Evolutionary conservation across 1,284 basidiomycete genomes (phyloP).

Genomic region (Cryptococcus floricola): DNA sequence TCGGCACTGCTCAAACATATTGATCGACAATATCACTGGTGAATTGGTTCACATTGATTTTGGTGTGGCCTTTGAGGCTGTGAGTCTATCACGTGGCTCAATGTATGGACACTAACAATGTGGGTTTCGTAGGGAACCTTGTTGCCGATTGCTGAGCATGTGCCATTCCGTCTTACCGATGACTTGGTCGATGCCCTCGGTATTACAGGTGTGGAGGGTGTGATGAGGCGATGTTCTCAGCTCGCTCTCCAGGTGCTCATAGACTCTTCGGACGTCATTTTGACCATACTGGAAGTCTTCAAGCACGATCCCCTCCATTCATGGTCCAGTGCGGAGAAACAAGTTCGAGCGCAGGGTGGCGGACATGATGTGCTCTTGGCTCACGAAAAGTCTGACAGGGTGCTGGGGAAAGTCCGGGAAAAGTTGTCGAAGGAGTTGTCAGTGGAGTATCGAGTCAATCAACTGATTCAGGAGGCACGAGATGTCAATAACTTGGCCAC

Average conservation of each 20-base stretch:
- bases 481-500: slow-evolving; percentile 69
- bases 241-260: slow-evolving; percentile 88
- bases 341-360: slow-evolving; percentile 37
- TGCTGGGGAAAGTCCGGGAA: slow-evolving; percentile 67
- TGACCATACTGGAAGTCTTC: slow-evolving; percentile 95
- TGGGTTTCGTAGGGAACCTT: slow-evolving; percentile 63
- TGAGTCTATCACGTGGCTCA: slow-evolving; percentile 40
- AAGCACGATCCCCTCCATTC: slow-evolving; percentile 92
- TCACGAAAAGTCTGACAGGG: slow-evolving; percentile 84
- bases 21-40: slow-evolving; percentile 77
- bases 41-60: slow-evolving; percentile 94
- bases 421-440: slow-evolving; percentile 83
- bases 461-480: slow-evolving; percentile 84
- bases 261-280: slow-evolving; percentile 76
- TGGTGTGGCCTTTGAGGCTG: slow-evolving; percentile 94
- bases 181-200: slow-evolving; percentile 95
- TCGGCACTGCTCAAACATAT: slow-evolving; percentile 86
- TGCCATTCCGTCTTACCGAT: slow-evolving; percentile 90
- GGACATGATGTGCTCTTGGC: slow-evolving; percentile 50
- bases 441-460: slow-evolving; percentile 89
- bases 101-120: background rate
- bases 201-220: slow-evolving; percentile 81
- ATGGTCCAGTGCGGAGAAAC: slow-evolving; percentile 70
- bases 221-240: slow-evolving; percentile 91
- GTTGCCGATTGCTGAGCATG: slow-evolving; percentile 76